Evolutionary conservation across 164 flowering plant species (phyloP).

Genomic region (Brasenia schreberi): DNA sequence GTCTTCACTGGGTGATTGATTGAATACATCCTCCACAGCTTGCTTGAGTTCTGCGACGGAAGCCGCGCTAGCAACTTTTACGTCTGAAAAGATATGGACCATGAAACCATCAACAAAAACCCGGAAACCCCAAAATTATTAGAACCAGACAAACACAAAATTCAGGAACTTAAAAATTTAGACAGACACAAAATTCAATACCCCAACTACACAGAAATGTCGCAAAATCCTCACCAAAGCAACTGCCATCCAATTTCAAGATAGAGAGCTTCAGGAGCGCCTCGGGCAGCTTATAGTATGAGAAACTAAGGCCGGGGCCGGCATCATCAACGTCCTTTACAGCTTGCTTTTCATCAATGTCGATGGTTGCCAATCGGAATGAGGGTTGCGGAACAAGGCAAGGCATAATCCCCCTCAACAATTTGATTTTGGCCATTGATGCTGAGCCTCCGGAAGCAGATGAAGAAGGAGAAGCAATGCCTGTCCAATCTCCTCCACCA

Average conservation of each 20-base stretch:
- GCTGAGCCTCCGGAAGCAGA: too few relatives aligned
- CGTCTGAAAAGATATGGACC: constrained; percentile 21
- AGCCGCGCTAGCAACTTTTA: constrained; percentile 43
- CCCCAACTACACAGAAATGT: too few relatives aligned
- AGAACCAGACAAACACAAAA: too few relatives aligned
- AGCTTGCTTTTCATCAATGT: not conserved
- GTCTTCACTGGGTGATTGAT: constrained; percentile 32
- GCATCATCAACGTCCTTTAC: not conserved
- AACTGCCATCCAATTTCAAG: constrained; percentile 72
- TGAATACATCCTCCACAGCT: constrained; percentile 63
- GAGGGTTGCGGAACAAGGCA: not conserved
- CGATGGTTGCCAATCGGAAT: not conserved
- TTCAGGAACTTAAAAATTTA: too few relatives aligned
- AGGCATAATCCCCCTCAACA: too few relatives aligned
- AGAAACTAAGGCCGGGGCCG: constrained; percentile 19
- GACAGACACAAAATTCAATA: too few relatives aligned
- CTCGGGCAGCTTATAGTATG: constrained; percentile 41
- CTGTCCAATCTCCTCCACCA: not conserved
- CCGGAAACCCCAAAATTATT: not conserved
- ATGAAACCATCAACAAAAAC: not conserved
- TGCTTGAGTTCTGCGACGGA: constrained; percentile 51
- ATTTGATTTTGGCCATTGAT: too few relatives aligned
- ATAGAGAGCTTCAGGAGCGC: constrained; percentile 50
- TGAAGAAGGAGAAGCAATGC: not conserved
- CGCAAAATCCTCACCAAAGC: constrained; percentile 34